Conservation (phyloP, 768 basidiomycete genomes). For the Leucosporidium scottii region DNA sequence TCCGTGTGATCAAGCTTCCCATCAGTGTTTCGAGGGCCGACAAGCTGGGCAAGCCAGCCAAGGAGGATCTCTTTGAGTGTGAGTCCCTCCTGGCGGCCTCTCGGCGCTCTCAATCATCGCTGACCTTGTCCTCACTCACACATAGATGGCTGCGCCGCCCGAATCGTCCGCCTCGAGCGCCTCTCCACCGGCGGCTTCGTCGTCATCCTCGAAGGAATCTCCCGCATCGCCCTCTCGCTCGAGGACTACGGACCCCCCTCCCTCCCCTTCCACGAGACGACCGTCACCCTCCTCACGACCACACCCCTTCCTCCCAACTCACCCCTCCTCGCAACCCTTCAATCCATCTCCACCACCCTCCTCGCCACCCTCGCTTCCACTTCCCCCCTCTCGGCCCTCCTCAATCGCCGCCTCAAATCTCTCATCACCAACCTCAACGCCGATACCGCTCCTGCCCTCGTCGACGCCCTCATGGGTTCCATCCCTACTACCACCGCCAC, state of each 20-base stretch:
- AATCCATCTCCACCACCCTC: slow-evolving; percentile 3
- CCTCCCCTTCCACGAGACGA: slow-evolving; percentile 22
- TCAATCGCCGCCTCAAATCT: slow-evolving; percentile 29
- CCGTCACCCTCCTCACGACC: slow-evolving; percentile 9
- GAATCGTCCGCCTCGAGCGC: slow-evolving; percentile 33
- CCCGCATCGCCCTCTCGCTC: slow-evolving; percentile 25
- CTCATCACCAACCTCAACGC: slow-evolving; percentile 29
- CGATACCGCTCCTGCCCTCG: slow-evolving; percentile 31
- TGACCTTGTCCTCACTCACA: too few relatives aligned
- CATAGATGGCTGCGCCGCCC: slow-evolving; percentile 28
- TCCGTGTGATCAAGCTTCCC: background rate
- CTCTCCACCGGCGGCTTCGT: slow-evolving; percentile 16
- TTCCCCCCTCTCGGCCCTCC: slow-evolving; percentile 19
- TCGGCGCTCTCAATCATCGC: background rate
- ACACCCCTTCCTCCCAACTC: background rate
- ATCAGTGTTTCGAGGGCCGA: background rate
- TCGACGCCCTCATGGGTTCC: slow-evolving; percentile 37
- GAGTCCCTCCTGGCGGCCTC: background rate
- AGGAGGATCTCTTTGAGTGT: slow-evolving; percentile 28
- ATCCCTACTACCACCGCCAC: slow-evolving; percentile 23
- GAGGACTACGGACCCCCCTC: slow-evolving; percentile 2
- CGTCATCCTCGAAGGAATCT: slow-evolving; percentile 29
- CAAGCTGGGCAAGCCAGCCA: background rate
- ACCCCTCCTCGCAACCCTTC: slow-evolving; percentile 3
- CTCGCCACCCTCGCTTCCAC: slow-evolving; percentile 23